phyloP scores from a whole-genome alignment of 768 basidiomycete genomes.

The Auriscalpium microsporum region DNA sequence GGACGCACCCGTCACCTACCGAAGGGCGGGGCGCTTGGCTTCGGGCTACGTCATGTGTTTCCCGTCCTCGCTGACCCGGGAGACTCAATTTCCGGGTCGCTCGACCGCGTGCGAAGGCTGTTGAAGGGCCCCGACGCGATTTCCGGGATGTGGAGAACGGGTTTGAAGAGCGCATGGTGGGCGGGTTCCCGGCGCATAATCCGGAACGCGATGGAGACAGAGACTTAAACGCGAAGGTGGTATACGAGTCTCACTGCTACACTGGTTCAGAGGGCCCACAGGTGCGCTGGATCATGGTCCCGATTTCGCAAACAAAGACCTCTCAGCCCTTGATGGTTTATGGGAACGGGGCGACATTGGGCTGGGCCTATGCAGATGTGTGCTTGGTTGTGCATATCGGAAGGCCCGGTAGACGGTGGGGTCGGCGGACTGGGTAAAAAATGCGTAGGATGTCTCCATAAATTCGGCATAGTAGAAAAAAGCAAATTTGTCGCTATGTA shows the following conservation, averaged over 20 bases:
- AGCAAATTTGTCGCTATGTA: no score
- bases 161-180: not conserved
- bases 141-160: no score
- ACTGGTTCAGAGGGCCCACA: no score
- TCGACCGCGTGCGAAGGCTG: not conserved
- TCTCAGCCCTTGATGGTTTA: not conserved
- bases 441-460: no score
- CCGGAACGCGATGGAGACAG: not conserved
- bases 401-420: not conserved
- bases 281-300: conserved; percentile 1
- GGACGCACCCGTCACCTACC: conserved; percentile 25
- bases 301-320: not conserved
- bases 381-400: conserved; percentile 1
- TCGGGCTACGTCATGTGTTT: conserved; percentile 31
- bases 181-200: not conserved
- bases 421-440: no score
- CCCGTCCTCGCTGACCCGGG: conserved; percentile 15
- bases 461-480: no score
- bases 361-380: not conserved
- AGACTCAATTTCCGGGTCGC: no score
- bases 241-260: no score
- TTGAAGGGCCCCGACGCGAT: conserved; percentile 1
- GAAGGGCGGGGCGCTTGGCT: conserved; percentile 32
- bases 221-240: no score
- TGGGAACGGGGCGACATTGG: not conserved